Evolutionary conservation across 441 rosid species (phyloP), one percentile per base, ranked within the genome.

Genomic region (Hura crepitans): DNA sequence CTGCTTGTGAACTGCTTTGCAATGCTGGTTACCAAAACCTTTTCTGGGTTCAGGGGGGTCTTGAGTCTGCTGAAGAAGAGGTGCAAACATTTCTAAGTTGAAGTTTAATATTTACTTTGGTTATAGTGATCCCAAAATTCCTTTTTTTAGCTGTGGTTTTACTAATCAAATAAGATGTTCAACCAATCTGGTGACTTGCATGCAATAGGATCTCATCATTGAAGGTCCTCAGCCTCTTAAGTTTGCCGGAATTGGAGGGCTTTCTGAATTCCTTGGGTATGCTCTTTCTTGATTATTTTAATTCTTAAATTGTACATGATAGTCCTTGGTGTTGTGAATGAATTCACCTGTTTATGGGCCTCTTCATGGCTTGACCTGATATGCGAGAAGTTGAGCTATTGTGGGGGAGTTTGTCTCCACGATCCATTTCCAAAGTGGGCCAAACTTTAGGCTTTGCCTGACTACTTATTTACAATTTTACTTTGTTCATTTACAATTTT

Each of bases 251-350:
- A 87, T 91, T 70, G 98, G 93, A 1, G 96, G 97, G 12, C 59
- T 91, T 74, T 93, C 97, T 27, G 98, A 88, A 80, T 91, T 93
- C 82, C 93, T 89, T 45, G 97, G 97, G 97, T 88, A 91, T 28
- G 31, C 67, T 73, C 80, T 80, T 42, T 62, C 53, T 9, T 42
- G 20, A 61, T 27, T 68, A 0, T 42, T 42, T 42, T 11, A 42
- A 42, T 42, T 51, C 59, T 61, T 61, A 31, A 31, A 64, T 14
- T 15, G n/a, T 58, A 35, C 53, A 0, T 57, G 10, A 39, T 37
- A 22, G n/a, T 71, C 45, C 33, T 65, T 56, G 55, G 5, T 17
- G n/a, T 20, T 18, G 51, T 27, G 17, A 5, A 42, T 12, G 37
- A 25, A 17, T 39, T 35, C 12, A 27, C 30, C 9, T 28, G 14